phyloP scores from a whole-genome alignment of 331 rosid genomes.

The Dryas integrifolia region DNA sequence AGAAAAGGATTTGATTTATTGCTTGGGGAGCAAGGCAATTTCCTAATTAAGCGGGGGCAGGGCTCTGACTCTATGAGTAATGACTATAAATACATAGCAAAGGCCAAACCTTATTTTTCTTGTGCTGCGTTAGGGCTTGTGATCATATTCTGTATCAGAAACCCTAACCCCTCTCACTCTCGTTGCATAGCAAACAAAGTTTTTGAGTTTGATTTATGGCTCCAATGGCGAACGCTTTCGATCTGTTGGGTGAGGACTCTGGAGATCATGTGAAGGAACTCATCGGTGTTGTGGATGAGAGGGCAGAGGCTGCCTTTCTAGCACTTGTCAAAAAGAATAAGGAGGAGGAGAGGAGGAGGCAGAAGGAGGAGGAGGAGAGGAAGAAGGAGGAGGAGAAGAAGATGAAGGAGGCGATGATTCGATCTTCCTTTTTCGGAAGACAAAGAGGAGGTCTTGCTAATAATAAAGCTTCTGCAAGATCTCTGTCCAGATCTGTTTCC shows the following conservation, averaged over 20 bases:
- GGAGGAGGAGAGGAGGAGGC: not conserved
- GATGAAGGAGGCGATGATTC: not conserved
- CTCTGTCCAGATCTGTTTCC: not conserved
- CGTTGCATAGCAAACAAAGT: no score
- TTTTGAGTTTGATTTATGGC: not conserved
- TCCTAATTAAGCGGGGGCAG: no score
- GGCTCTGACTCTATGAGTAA: no score
- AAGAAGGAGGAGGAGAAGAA: not conserved
- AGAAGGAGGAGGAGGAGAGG: not conserved
- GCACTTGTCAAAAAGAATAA: not conserved
- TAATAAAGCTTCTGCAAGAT: not conserved
- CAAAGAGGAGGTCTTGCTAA: not conserved
- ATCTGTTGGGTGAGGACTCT: not conserved
- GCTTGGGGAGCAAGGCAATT: no score
- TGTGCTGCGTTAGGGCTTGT: no score
- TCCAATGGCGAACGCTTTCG: not conserved
- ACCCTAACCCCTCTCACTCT: not conserved
- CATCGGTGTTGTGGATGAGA: not conserved
- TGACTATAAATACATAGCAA: no score
- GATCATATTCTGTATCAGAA: not conserved
- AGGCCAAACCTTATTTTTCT: no score
- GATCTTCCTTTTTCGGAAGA: not conserved
- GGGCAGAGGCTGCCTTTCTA: not conserved
- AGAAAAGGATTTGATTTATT: no score
- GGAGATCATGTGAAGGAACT: slow-evolving; percentile 2